Percentiles rank a stretch among this genome's conserved stretches.
These are phyloP conservation scores for Diplodia intermedia DNA, from an alignment of 2,329 filamentous ascomycete species.

Conservation along the genomic window DNA sequence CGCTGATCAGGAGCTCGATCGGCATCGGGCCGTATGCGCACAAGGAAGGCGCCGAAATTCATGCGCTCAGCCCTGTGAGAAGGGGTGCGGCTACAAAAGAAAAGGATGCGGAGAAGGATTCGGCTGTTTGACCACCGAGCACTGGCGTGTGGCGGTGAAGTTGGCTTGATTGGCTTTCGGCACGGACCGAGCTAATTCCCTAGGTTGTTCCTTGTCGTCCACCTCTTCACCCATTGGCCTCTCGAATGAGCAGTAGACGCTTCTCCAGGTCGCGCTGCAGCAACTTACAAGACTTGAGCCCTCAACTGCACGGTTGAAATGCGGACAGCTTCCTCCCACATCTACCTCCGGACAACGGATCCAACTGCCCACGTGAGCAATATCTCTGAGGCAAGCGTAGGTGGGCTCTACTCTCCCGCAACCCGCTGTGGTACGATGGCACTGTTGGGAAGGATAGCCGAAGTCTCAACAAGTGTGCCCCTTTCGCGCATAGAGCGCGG, in stretches of 20 bases:
- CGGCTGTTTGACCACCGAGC: not conserved
- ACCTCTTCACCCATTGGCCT: not conserved
- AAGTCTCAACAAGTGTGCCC: not conserved
- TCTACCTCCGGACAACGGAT: too few relatives aligned
- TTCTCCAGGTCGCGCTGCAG: not conserved
- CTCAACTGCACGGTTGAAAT: too few relatives aligned
- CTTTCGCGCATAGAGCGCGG: not conserved
- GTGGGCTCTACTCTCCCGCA: too few relatives aligned
- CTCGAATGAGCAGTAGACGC: not conserved
- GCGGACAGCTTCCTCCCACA: too few relatives aligned
- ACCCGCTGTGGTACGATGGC: too few relatives aligned
- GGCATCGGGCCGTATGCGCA: slow-evolving; percentile 18
- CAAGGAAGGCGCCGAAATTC: not conserved
- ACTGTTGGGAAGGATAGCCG: not conserved
- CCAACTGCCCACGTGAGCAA: not conserved
- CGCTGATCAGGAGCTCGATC: slow-evolving; percentile 24
- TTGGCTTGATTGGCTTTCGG: not conserved
- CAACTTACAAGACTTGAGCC: too few relatives aligned
- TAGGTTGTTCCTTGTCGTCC: not conserved
- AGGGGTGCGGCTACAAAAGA: not conserved
- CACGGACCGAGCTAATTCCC: not conserved
- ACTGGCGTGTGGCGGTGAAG: too few relatives aligned
- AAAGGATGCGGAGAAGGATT: slow-evolving; percentile 2
- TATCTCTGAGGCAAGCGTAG: too few relatives aligned
- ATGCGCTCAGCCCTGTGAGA: not conserved